Evolutionary conservation across 2,329 filamentous ascomycete genomes (phyloP).

Genomic region (Emmonsia crescens): DNA sequence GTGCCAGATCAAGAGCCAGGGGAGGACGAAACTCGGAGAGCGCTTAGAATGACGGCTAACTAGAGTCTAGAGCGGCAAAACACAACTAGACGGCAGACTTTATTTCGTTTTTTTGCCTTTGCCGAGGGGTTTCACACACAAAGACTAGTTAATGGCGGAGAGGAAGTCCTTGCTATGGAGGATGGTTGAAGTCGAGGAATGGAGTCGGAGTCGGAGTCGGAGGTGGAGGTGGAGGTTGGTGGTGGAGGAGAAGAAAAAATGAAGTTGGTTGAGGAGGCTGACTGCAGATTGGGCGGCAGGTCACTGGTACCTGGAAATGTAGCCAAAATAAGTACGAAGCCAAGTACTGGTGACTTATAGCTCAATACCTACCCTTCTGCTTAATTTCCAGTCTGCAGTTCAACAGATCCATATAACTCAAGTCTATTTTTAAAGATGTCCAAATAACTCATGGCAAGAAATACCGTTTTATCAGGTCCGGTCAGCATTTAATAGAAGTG

Average conservation of each 20-base stretch:
- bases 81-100: too few relatives aligned
- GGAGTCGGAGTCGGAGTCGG: neutral
- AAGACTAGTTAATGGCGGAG: neutral
- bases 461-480: too few relatives aligned
- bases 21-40: neutral
- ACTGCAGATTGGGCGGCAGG: neutral
- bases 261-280: neutral
- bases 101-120: neutral
- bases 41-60: neutral
- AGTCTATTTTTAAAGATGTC: neutral
- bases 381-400: neutral
- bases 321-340: neutral
- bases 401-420: neutral
- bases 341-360: neutral
- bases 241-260: neutral
- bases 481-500: too few relatives aligned
- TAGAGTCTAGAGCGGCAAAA: neutral
- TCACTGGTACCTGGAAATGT: neutral
- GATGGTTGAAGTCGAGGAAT: neutral
- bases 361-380: neutral
- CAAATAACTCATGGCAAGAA: too few relatives aligned
- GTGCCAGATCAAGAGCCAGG: neutral
- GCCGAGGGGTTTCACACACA: neutral
- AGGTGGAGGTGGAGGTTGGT: neutral
- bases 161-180: neutral